A percentile compares a stretch with the other conserved stretches of the same genome.
Conservation (phyloP, 75 land plant species). For the Selaginella moellendorffii region DNA sequence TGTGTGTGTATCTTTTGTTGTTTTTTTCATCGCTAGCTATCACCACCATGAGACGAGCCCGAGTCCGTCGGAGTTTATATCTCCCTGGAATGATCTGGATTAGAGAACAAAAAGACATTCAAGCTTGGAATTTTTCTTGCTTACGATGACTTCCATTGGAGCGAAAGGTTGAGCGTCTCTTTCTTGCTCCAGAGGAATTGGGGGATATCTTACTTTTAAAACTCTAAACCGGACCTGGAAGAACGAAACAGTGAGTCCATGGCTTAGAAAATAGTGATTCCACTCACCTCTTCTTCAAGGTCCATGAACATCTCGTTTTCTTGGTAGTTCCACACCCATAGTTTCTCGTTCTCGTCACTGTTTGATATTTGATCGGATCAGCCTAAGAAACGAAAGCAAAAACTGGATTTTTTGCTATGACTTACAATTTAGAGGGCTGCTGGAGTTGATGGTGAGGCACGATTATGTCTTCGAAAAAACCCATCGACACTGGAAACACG, state of each 20-base stretch:
- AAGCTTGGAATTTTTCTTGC: conserved; percentile 9
- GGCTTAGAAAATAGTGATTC: neutral
- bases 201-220: conserved; percentile 49
- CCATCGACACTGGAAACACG: conserved; percentile 67
- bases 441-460: conserved; percentile 44
- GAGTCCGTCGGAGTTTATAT: conserved; percentile 27
- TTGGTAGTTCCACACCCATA: conserved; percentile 68
- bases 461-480: conserved; percentile 60
- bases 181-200: conserved; percentile 60
- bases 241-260: neutral
- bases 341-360: conserved; percentile 28
- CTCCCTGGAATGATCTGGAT: conserved; percentile 15
- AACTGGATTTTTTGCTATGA: neutral
- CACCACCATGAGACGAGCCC: conserved; percentile 34
- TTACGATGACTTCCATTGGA: conserved; percentile 72
- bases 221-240: conserved; percentile 73
- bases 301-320: conserved; percentile 37
- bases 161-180: conserved; percentile 63
- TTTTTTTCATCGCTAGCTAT: too few species aligned
- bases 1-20: too few species aligned
- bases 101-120: neutral
- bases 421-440: conserved; percentile 34
- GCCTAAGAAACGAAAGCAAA: neutral
- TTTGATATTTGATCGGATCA: neutral
- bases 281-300: conserved; percentile 53